A percentile compares a stretch with the other conserved stretches of the same genome.
phyloP scores from a whole-genome alignment of 768 basidiomycete genomes.

The Guyanaporus albipodus region DNA sequence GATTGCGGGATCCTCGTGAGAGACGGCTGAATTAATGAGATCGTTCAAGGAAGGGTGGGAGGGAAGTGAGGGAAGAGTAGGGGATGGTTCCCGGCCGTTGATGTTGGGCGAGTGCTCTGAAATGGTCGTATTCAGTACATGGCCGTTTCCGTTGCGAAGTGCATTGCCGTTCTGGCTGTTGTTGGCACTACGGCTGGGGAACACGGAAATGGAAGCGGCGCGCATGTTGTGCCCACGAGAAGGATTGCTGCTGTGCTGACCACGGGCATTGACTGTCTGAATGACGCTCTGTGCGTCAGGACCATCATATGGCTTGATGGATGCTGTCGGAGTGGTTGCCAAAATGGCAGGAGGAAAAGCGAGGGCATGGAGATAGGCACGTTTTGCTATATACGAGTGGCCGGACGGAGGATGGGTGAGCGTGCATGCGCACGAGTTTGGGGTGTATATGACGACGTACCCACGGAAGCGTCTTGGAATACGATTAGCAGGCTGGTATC shows the following conservation, averaged over 20 bases:
- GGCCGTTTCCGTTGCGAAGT: conserved; percentile 29
- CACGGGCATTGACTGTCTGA: conserved; percentile 75
- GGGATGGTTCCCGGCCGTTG: conserved; percentile 68
- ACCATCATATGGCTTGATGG: conserved; percentile 90
- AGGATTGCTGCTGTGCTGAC: conserved; percentile 54
- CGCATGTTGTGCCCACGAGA: conserved; percentile 72
- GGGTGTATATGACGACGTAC: conserved; percentile 51
- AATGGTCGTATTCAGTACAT: conserved; percentile 43
- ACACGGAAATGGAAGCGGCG: conserved; percentile 60
- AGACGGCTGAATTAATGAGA: conserved; percentile 69
- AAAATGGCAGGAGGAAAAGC: conserved; percentile 76
- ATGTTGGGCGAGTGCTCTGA: conserved; percentile 45
- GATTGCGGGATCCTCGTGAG: conserved; percentile 64
- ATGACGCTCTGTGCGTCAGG: conserved; percentile 87
- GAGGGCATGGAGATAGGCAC: conserved; percentile 77
- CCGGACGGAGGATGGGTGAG: background rate
- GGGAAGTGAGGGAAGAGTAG: conserved; percentile 76
- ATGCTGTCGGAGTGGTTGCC: conserved; percentile 48
- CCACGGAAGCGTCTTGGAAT: conserved; percentile 84
- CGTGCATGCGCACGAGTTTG: background rate
- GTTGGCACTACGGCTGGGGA: conserved; percentile 49
- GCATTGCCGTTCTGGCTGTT: conserved; percentile 34
- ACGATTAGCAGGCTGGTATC: conserved; percentile 95
- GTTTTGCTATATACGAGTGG: conserved; percentile 20
- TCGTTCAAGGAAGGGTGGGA: conserved; percentile 83